Conservation (phyloP, 2,329 filamentous ascomycete species). For the Orbilia oligospora region DNA sequence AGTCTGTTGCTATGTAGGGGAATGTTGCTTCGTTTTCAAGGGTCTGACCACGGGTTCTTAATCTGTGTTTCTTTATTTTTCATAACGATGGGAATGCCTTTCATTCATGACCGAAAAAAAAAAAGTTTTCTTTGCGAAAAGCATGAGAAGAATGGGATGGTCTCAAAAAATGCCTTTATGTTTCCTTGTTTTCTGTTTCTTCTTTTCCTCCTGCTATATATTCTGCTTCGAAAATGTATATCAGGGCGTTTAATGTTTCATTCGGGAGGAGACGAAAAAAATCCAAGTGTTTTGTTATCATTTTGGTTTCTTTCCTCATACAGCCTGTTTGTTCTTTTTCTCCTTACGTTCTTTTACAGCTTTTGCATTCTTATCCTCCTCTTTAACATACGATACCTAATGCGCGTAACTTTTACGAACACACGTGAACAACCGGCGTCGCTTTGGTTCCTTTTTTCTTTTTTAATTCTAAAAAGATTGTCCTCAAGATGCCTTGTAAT, state of each 20-base stretch:
- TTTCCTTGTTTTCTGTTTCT: slow-evolving; percentile 12
- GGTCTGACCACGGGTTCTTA: background rate
- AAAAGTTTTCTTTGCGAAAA: slow-evolving; percentile 35
- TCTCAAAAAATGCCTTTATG: slow-evolving; percentile 26
- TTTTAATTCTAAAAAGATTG: background rate
- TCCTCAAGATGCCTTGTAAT: background rate
- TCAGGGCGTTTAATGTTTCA: slow-evolving; percentile 40
- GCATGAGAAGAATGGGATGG: slow-evolving; percentile 19
- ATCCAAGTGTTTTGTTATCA: slow-evolving; percentile 2
- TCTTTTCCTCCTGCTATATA: background rate
- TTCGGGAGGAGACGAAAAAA: slow-evolving; percentile 13
- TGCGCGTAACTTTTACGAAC: slow-evolving; percentile 5
- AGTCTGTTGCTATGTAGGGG: slow-evolving; percentile 38
- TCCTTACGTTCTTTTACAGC: background rate
- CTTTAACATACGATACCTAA: slow-evolving; percentile 20
- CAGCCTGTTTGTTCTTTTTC: slow-evolving; percentile 12
- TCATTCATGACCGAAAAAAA: slow-evolving; percentile 14
- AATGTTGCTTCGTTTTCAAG: background rate
- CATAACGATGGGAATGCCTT: slow-evolving; percentile 31
- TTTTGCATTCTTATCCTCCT: background rate
- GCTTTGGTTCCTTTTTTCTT: background rate
- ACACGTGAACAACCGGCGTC: background rate
- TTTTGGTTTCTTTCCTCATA: slow-evolving; percentile 20
- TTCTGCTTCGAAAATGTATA: slow-evolving; percentile 22
- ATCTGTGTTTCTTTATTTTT: slow-evolving; percentile 16